Evolutionary conservation across 1,284 basidiomycete genomes (phyloP), one percentile per base, ranked within the genome.

Genomic region (Rhodotorula sp.): DNA sequence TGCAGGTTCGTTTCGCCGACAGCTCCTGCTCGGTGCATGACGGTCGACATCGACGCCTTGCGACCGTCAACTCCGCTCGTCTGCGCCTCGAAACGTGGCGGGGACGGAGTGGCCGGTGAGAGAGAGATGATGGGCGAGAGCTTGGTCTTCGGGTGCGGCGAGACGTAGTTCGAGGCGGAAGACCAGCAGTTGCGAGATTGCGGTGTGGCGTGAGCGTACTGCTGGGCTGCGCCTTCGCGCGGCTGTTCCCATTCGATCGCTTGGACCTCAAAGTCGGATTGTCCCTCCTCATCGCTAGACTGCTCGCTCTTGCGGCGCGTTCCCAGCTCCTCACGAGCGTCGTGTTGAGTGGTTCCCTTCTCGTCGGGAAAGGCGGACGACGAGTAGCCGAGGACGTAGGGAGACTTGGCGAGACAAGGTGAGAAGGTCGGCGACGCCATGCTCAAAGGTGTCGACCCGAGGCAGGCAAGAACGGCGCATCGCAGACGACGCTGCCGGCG

Each of bases 381-480:
- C 2, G 58, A 53, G 30, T 29, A 30, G n/a, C 62, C 66, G 46
- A 55, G 22, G 13, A 68, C 52, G 30, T 68, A 68, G 15, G 66
- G 66, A 11, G 67, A 64, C 8, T 49, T 49, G 44, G 44, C 44
- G 29, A 66, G 52, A 47, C 39, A 58, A 6, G 68, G 64, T 15
- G 68, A 63, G 52, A 64, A 51, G 1, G 47, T 15, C 20, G 55
- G 22, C 13, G 55, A 53, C 4, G 57, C 13, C 3, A 57, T 10
- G 20, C 60, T 54, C 47, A 66, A 60, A 7, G 68, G 63, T 9
- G 68, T 66, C 24, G 64, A 51, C 6, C 64, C 60, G 61, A 71
- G 62, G 34, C 65, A 64, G 22, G 64, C 56, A 47, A 71, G 62
- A 46, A 71, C 67, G 17, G 62, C 69, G 8, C 62, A 62, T 24